Conservation (phyloP, 2,329 filamentous ascomycete genomes). For the Sporothrix luriei region DNA sequence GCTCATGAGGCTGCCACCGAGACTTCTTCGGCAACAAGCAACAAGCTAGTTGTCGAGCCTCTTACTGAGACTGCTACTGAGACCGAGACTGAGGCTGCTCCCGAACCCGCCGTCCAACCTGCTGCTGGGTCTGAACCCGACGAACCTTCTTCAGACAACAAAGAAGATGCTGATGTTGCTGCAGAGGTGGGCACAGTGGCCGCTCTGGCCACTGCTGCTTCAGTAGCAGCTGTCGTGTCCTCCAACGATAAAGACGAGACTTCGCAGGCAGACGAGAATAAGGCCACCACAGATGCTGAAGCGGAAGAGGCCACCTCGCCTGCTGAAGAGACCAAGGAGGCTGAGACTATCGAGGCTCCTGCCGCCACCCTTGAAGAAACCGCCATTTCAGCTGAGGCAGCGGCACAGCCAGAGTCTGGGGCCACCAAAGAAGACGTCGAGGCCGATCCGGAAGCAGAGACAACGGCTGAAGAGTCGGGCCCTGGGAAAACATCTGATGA, state of each 20-base stretch:
- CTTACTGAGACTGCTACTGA: neutral
- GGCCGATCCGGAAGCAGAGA: constrained; percentile 12
- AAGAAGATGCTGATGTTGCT: neutral
- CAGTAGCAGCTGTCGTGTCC: neutral
- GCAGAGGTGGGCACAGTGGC: neutral
- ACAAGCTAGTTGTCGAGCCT: neutral
- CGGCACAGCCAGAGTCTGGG: neutral
- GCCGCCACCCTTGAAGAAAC: neutral
- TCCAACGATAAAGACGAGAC: constrained; percentile 1
- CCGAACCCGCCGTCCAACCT: neutral
- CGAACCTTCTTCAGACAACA: neutral
- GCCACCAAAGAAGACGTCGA: constrained; percentile 1
- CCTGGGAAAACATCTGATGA: constrained; percentile 6
- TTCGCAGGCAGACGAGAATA: constrained; percentile 6
- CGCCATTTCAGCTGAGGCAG: neutral
- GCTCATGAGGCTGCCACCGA: neutral
- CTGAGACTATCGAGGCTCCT: neutral
- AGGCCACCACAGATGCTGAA: neutral
- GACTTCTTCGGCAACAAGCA: too few species aligned
- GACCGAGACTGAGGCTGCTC: neutral
- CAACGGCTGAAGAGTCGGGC: constrained; percentile 12
- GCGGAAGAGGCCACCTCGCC: constrained; percentile 6
- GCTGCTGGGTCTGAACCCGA: neutral
- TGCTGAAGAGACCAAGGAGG: constrained; percentile 21
- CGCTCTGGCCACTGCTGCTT: constrained; percentile 11